Evolutionary conservation across 768 basidiomycete species (phyloP).

Genomic region (Lactarius akahatsu): DNA sequence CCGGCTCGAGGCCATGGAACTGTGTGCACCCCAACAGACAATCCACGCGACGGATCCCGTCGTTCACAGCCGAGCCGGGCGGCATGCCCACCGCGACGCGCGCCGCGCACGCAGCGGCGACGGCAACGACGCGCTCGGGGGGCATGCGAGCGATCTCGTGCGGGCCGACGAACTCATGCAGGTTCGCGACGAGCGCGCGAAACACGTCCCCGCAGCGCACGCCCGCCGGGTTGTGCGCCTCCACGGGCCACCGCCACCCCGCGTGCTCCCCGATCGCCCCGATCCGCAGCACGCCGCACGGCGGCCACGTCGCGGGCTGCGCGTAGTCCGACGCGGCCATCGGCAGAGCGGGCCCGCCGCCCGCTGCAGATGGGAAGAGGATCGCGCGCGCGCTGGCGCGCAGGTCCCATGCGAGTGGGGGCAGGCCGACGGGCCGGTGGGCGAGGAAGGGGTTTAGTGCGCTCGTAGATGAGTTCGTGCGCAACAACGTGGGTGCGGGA

Average conservation of each 20-base stretch:
- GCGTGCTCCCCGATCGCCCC: slow-evolving; percentile 51
- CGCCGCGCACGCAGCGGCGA: slow-evolving; percentile 19
- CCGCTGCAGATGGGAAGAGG: slow-evolving; percentile 28
- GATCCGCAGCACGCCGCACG: slow-evolving; percentile 57
- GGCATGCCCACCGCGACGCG: slow-evolving; percentile 25
- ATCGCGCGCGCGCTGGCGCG: slow-evolving; percentile 30
- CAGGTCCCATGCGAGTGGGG: slow-evolving; percentile 52
- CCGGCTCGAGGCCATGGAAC: slow-evolving; percentile 23
- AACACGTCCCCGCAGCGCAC: slow-evolving; percentile 55
- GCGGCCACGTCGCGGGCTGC: slow-evolving; percentile 67
- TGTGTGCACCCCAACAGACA: slow-evolving; percentile 16
- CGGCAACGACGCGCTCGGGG: slow-evolving; percentile 14
- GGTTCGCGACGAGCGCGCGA: slow-evolving; percentile 45
- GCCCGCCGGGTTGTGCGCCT: slow-evolving; percentile 46
- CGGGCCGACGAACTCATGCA: slow-evolving; percentile 35
- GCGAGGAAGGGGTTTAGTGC: slow-evolving; percentile 59
- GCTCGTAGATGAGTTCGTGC: slow-evolving; percentile 46
- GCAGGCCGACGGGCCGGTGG: slow-evolving; percentile 43
- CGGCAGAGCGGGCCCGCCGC: slow-evolving; percentile 30
- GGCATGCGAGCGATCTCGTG: slow-evolving; percentile 34
- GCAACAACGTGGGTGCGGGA: not conserved
- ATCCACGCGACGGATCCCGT: slow-evolving; percentile 24
- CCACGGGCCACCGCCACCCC: slow-evolving; percentile 56
- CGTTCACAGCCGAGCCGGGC: slow-evolving; percentile 2
- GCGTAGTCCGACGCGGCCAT: slow-evolving; percentile 34